Base-by-base conservation (phyloP, 2,329 filamentous ascomycete species). In the Colletotrichum caudatum region DNA sequence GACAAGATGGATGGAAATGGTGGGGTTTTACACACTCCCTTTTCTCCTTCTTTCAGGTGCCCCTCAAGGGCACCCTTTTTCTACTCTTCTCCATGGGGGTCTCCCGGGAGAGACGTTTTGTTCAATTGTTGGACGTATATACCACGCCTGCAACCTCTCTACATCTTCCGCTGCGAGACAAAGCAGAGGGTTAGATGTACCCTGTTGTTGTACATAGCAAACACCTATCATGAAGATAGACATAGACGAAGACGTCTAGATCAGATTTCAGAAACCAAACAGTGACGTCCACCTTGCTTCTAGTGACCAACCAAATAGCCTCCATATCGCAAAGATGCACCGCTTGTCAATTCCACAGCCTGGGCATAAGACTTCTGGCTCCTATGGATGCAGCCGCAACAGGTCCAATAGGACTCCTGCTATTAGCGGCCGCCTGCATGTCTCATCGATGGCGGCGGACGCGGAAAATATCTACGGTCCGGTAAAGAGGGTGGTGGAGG, bases 91-190 rank as follows among this genome's bases (percentile, higher is more conserved):
- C 53, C 26, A 9, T 16, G 8, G 20, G 20, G 64, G 14, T 33
- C 50, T 57, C 33, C 50, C 23, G 18, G 26, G 61, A 35, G 57
- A 56, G 26, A 56, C 44, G 39, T 64, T 57, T 59, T 69, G 65
- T 71, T 37, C 68, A 71, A 71, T 57, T 71, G 65, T 71, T 71
- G 69, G 69, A 71, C 59, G 69, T 71, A 71, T 71, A 71, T 71
- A 71, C 69, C 37, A 46, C 58, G 35, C 48, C 35, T 65, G 39
- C 57, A 39, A 37, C 48, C 26, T 56, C 46, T 61, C 41, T 16
- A 57, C 66, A 71, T 62, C 56, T 70, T 35, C 66, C 62, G 23
- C 61, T 66, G 67, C 70, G 56, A 69, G 70, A 50, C 66, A 66
- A 71, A 9, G 67, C 29, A 66, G 66, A 50, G 39, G 67, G 64